Evolutionary conservation across 768 basidiomycete species (phyloP).

Genomic region (Hypsizygus marmoreus): DNA sequence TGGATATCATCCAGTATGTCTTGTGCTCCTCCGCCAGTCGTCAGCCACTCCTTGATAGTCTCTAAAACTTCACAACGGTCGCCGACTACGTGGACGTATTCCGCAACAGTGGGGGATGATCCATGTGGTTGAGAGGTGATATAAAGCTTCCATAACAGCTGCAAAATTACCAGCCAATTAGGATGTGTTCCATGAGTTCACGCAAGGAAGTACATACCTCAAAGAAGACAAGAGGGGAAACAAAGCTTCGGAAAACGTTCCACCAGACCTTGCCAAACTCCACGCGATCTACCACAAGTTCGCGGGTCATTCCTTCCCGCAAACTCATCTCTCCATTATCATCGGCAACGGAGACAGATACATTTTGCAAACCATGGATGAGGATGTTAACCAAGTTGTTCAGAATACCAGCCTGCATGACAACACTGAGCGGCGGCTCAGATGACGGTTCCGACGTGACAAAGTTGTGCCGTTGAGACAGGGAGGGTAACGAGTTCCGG

Average conservation of each 20-base stretch:
- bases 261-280: slow-evolving; percentile 84
- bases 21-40: slow-evolving; percentile 72
- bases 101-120: slow-evolving; percentile 41
- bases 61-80: slow-evolving; percentile 65
- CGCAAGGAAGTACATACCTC: slow-evolving; percentile 53
- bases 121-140: slow-evolving; percentile 48
- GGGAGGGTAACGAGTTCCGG: slow-evolving; percentile 76
- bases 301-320: slow-evolving; percentile 70
- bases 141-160: slow-evolving; percentile 81
- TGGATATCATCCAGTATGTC: slow-evolving; percentile 74
- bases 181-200: background rate
- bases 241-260: slow-evolving; percentile 80
- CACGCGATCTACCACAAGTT: slow-evolving; percentile 67
- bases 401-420: slow-evolving; percentile 79
- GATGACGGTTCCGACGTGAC: slow-evolving; percentile 63
- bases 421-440: slow-evolving; percentile 72
- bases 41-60: slow-evolving; percentile 72
- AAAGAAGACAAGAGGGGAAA: slow-evolving; percentile 80
- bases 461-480: slow-evolving; percentile 63
- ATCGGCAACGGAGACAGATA: slow-evolving; percentile 80
- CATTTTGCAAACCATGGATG: slow-evolving; percentile 73
- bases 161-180: slow-evolving; percentile 7
- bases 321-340: slow-evolving; percentile 87
- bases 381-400: slow-evolving; percentile 74
- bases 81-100: slow-evolving; percentile 50